phyloP scores from a whole-genome alignment of 768 basidiomycete species.

The Leccinum subgranulosum region DNA sequence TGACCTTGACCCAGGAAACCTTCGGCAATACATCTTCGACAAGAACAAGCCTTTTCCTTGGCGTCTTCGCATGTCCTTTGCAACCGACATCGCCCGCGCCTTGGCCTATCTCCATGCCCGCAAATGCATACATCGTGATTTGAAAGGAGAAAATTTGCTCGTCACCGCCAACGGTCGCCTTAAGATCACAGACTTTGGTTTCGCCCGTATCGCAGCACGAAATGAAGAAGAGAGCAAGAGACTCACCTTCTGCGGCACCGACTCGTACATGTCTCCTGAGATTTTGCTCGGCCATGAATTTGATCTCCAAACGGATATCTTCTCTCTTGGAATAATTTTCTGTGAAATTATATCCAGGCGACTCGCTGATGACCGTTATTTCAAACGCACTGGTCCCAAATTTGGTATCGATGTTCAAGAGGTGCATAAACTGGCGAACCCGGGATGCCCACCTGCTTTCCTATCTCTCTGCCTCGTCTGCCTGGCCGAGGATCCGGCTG shows the following conservation, averaged over 20 bases:
- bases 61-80: slow-evolving; percentile 91
- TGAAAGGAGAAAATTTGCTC: slow-evolving; percentile 98
- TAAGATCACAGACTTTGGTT: slow-evolving; percentile 99
- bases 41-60: slow-evolving; percentile 83
- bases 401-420: slow-evolving; percentile 80
- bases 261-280: slow-evolving; percentile 97
- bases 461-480: slow-evolving; percentile 79
- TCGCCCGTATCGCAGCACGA: slow-evolving; percentile 89
- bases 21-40: slow-evolving; percentile 88
- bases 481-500: slow-evolving; percentile 56
- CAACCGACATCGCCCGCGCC: slow-evolving; percentile 90
- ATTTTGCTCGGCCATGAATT: slow-evolving; percentile 91
- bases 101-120: slow-evolving; percentile 97
- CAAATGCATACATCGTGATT: slow-evolving; percentile 83
- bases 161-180: slow-evolving; percentile 91
- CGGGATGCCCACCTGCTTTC: slow-evolving; percentile 78
- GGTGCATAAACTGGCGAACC: slow-evolving; percentile 59
- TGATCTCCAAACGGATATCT: slow-evolving; percentile 91
- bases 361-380: slow-evolving; percentile 79
- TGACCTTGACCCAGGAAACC: slow-evolving; percentile 46
- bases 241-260: slow-evolving; percentile 84
- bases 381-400: slow-evolving; percentile 73
- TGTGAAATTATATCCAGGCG: slow-evolving; percentile 84
- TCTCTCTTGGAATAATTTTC: slow-evolving; percentile 89
- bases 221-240: slow-evolving; percentile 88